phyloP scores from a whole-genome alignment of 495 filamentous ascomycete genomes.

The Glarea lozoyensis region DNA sequence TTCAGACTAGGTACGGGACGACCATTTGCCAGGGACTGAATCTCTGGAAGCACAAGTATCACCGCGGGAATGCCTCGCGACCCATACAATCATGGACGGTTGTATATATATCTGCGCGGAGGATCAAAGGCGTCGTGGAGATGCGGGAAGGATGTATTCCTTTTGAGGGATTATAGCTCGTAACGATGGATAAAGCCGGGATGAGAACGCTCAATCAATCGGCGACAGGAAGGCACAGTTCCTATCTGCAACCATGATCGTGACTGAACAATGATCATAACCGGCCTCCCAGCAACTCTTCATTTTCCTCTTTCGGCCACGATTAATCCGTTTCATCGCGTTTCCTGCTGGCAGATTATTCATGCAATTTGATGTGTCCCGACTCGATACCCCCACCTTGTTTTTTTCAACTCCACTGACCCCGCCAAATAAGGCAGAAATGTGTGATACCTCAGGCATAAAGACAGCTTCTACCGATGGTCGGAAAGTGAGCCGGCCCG shows the following conservation, averaged over 20 bases:
- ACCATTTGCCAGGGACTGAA: no score
- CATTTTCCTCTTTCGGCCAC: no score
- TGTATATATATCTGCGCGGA: constrained; percentile 4
- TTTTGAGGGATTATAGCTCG: constrained; percentile 2
- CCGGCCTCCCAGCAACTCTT: no score
- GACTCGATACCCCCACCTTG: neutral
- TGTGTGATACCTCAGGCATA: neutral
- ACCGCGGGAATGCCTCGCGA: constrained; percentile 6
- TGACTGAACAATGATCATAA: no score
- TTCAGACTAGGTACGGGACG: neutral
- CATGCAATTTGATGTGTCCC: neutral
- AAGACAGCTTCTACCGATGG: neutral
- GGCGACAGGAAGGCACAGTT: no score
- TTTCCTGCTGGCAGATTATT: constrained; percentile 11
- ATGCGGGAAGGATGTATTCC: neutral
- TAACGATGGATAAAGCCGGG: no score
- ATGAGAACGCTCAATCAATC: no score
- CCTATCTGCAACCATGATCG: no score
- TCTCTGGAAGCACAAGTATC: no score
- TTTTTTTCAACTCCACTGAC: constrained; percentile 1
- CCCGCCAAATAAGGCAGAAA: constrained; percentile 4
- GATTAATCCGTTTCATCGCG: neutral
- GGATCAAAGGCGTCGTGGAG: neutral
- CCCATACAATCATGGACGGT: neutral
- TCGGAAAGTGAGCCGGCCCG: no score